These are phyloP conservation scores for Monilinia laxa DNA, from an alignment of 2,329 filamentous ascomycete species.

Conservation along the genomic window DNA sequence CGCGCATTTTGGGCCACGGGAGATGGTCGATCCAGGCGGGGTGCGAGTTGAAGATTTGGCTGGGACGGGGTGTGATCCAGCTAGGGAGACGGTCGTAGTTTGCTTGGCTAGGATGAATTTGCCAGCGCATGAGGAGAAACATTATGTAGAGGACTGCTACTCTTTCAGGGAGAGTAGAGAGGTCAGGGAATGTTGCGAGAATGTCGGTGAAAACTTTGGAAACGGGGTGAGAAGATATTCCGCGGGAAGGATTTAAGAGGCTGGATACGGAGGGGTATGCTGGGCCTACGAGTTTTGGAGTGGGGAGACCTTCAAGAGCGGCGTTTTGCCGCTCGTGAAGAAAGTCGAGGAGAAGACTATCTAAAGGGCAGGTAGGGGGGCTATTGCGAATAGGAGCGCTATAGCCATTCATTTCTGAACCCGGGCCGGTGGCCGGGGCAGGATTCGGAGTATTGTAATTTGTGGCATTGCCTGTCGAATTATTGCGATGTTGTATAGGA, in stretches of 20 bases:
- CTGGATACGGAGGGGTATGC: slow-evolving; percentile 77
- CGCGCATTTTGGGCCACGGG: slow-evolving; percentile 76
- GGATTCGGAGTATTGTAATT: slow-evolving; percentile 34
- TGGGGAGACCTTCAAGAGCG: slow-evolving; percentile 62
- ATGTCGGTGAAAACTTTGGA: slow-evolving; percentile 87
- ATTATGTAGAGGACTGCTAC: slow-evolving; percentile 81
- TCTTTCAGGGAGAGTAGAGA: slow-evolving; percentile 75
- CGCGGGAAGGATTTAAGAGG: slow-evolving; percentile 68
- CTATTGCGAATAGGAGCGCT: slow-evolving; percentile 54
- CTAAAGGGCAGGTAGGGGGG: slow-evolving; percentile 71
- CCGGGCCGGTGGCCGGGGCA: slow-evolving; percentile 30
- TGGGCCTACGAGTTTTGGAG: slow-evolving; percentile 69
- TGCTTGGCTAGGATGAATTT: slow-evolving; percentile 73
- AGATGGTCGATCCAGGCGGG: slow-evolving; percentile 81
- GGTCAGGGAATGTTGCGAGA: slow-evolving; percentile 76
- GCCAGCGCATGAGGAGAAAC: slow-evolving; percentile 86
- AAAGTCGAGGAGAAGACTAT: slow-evolving; percentile 78
- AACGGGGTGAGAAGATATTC: slow-evolving; percentile 67
- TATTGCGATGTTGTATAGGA: slow-evolving; percentile 32
- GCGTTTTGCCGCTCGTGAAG: slow-evolving; percentile 66
- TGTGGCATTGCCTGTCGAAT: slow-evolving; percentile 30
- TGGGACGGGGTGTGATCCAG: slow-evolving; percentile 66
- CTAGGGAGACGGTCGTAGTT: slow-evolving; percentile 76
- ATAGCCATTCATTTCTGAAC: slow-evolving; percentile 36
- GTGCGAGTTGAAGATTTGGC: slow-evolving; percentile 67